A percentile compares a stretch with the other conserved stretches of the same genome.
These are phyloP conservation scores for Zanthoxylum bungeanum DNA, from an alignment of 345 rosid species.

Conservation along the genomic window DNA sequence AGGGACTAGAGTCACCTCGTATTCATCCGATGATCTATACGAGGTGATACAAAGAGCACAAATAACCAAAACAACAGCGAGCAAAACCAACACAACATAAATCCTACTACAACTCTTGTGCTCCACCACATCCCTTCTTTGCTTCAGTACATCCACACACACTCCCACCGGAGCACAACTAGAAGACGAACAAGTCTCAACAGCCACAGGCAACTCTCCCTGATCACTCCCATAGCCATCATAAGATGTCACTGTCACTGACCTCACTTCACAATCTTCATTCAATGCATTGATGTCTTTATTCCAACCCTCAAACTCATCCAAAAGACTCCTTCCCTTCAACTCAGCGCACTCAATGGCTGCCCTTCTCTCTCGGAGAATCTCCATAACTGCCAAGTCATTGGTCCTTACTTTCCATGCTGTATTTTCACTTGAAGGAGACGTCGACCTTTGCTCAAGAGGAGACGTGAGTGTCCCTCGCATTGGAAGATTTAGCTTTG, in stretches of 20 bases:
- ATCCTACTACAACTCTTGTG: background rate
- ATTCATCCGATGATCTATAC: conserved; percentile 8
- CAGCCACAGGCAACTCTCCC: too few relatives aligned
- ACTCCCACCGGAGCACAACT: background rate
- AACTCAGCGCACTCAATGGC: conserved; percentile 39
- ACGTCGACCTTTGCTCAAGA: conserved; percentile 29
- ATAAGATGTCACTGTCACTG: conserved; percentile 21
- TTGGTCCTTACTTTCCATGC: conserved; percentile 42
- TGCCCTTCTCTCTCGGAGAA: conserved; percentile 37
- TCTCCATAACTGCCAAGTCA: conserved; percentile 32
- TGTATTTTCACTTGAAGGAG: conserved; percentile 11
- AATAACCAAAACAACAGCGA: conserved; percentile 8
- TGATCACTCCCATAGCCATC: too few relatives aligned
- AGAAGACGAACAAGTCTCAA: conserved; percentile 5
- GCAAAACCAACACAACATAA: conserved; percentile 11
- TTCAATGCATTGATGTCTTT: background rate
- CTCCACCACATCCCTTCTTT: background rate
- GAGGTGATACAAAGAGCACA: conserved; percentile 18
- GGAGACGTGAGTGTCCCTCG: conserved; percentile 43
- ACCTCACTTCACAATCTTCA: conserved; percentile 24
- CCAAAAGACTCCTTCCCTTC: conserved; percentile 43
- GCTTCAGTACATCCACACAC: background rate
- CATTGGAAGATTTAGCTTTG: conserved; percentile 18
- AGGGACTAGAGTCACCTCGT: conserved; percentile 30
- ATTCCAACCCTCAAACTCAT: background rate